Base-by-base conservation (phyloP, 768 basidiomycete species). In the Lentinus tigrinus region DNA sequence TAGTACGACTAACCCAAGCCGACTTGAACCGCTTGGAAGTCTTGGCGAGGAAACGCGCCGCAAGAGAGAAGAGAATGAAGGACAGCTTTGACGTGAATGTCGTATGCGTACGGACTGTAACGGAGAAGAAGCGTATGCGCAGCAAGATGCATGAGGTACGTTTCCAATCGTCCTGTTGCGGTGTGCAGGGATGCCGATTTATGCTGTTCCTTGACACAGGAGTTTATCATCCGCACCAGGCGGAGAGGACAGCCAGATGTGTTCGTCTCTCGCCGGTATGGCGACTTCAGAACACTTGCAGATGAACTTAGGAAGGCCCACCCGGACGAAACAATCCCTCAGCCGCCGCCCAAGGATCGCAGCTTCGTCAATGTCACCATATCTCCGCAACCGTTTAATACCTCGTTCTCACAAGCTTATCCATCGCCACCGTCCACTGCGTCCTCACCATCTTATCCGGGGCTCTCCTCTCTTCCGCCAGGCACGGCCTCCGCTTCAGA, bases 191-290 rank as follows among this genome's bases (percentile, higher is more conserved):
- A 47, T 34, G 27, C 36, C 48, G 17, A 53, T 36, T 36, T 52
- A 34, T 7, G 16, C 13, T 2, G 17, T 9, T 11, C 27, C 21
- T 9, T 16, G 16, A 38, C 48, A 42, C 66, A 98, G 91, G 97
- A 98, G 80, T 99, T 99, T 70, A 87, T 99, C 64, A 85, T 99
- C 28, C 85, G 93, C 28, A 98, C 95, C 0, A 81, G 88, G 16
- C 81, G 94, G 40, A 82, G 85, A 6, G 79, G 84, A 14, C 80
- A 80, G 61, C 80, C 78, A 2, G 95, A 97, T 62, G 81, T 93
- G 1, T 94, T 85, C 72, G 97, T 98, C 4, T 91, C 93, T 1
- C 81, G 97, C 56, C 81, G 97, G 62, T 95, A 98, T 70, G 96
- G 96, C 7, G 97, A 99, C 71, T 99, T 99, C 72, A 88, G 79